Base-by-base conservation (phyloP, 139 green algal genomes). In the Picochlorum sp. region DNA sequence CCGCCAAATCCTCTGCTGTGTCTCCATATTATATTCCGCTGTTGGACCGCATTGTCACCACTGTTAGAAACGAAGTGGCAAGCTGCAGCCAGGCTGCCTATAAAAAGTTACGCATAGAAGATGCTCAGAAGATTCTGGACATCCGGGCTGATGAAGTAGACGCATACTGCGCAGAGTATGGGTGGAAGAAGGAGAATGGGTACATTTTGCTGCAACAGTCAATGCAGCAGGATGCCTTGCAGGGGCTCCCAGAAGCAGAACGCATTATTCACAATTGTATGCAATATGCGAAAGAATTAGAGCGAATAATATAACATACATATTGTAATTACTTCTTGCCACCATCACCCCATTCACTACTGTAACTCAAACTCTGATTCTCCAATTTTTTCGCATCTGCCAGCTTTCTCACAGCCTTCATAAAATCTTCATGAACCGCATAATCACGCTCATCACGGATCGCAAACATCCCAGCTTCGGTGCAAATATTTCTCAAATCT, bases 321-420 rank as follows among this genome's bases (percentile, higher is more conserved):
- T 23, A 15, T 10, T 59, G 15, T 59, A 30, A 59, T 59, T 59
- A 34, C 23, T 59, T 65, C 58, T 38, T 38, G 57, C 20, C 21
- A 52, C 77, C 81, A 47, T 86, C 86, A 1, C 86, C 88, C 66
- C 90, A 96, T 34, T 73, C 78, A 14, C 63, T 73, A 61, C 90
- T 86, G 62, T 95, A 96, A 16, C 67, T 83, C 4, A 90, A 61
- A 24, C 69, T 81, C n/a, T 66, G 60, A 14, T 76, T 84, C 76
- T 99, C 94, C 21, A 99, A 83, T 79, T 99, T 99, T 83, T 99
- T 99, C 8, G 90, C 85, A 21, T 99, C 94, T 5, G 87, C 89
- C 68, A 98, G 75, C 77, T 99, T 99, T 24, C 94, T 82, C 24
- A 96, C 94, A 28, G 92, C 91, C 76, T 98, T 98, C 92, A 98